Evolutionary conservation across 768 basidiomycete species (phyloP).

Genomic region (Suillus ampliporus): DNA sequence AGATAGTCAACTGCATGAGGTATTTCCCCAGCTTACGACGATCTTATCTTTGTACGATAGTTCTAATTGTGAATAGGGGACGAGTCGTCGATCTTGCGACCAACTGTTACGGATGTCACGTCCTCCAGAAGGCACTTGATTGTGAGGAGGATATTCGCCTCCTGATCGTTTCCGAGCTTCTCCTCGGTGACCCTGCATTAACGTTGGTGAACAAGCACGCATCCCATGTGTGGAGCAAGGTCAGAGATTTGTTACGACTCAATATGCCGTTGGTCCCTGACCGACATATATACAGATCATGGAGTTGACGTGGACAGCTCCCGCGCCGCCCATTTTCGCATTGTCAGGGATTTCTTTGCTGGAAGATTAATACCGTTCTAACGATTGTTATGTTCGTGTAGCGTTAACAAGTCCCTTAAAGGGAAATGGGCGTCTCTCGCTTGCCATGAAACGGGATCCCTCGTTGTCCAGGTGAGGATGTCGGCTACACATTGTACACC

Average conservation of each 20-base stretch:
- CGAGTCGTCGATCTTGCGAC: constrained; percentile 87
- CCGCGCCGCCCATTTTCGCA: constrained; percentile 87
- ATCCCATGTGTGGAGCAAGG: constrained; percentile 93
- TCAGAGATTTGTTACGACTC: constrained; percentile 31
- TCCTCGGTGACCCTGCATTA: constrained; percentile 83
- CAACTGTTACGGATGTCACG: constrained; percentile 90
- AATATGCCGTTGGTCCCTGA: constrained; percentile 12
- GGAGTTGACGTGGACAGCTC: constrained; percentile 87
- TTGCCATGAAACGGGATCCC: constrained; percentile 89
- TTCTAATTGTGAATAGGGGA: constrained; percentile 50
- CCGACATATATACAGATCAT: constrained; percentile 63
- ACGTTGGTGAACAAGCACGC: constrained; percentile 91
- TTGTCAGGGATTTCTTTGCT: constrained; percentile 57
- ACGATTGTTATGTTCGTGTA: constrained; percentile 33
- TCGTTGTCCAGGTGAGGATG: constrained; percentile 76
- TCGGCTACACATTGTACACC: background rate
- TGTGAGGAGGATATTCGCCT: constrained; percentile 88
- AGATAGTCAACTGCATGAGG: constrained; percentile 90
- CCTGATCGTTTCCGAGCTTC: constrained; percentile 82
- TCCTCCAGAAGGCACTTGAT: constrained; percentile 87
- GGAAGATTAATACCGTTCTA: background rate
- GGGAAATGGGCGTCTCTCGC: constrained; percentile 91
- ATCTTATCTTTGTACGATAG: background rate
- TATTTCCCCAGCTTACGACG: constrained; percentile 32
- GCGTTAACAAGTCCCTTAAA: constrained; percentile 86